Evolutionary conservation across 805 yeast genomes (phyloP).

Genomic region (Saccharomycopsis synnaedendra): DNA sequence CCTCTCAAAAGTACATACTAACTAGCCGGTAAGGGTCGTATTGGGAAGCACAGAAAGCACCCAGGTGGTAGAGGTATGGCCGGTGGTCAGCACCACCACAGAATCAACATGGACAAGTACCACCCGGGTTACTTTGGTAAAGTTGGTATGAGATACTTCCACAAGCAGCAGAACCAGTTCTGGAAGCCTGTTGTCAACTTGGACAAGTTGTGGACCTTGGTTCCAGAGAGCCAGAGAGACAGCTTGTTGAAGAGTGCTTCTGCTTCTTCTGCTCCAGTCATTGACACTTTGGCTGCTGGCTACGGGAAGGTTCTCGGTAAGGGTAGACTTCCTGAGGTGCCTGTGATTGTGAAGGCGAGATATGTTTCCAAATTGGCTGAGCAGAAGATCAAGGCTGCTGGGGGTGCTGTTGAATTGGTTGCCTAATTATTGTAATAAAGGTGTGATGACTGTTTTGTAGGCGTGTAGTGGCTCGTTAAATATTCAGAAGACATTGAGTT

Average conservation of each 20-base stretch:
- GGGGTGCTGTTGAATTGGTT: conserved; percentile 99
- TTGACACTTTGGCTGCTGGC: conserved; percentile 98
- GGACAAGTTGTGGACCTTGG: conserved; percentile 97
- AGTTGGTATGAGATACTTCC: conserved; percentile 99
- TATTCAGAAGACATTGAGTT: too few species aligned
- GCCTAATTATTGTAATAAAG: conserved; percentile 48
- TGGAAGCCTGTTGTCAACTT: conserved; percentile 98
- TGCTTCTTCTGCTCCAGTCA: conserved; percentile 92
- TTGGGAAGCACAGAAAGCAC: conserved; percentile 99
- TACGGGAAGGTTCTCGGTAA: conserved; percentile 99
- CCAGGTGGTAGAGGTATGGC: conserved; percentile 99
- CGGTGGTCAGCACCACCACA: conserved; percentile 99
- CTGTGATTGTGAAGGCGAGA: conserved; percentile 99
- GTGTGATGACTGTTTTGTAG: too few species aligned
- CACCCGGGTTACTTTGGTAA: conserved; percentile 99
- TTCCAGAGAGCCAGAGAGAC: conserved; percentile 89
- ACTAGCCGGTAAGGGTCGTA: conserved; percentile 99
- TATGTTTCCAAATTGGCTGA: conserved; percentile 98
- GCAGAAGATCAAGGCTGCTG: conserved; percentile 99
- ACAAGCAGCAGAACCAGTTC: conserved; percentile 86
- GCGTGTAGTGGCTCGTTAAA: too few species aligned
- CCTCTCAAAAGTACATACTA: conserved; percentile 13
- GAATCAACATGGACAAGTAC: conserved; percentile 99
- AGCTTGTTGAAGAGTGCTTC: conserved; percentile 79
- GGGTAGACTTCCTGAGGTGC: conserved; percentile 96